A percentile compares a stretch with the other conserved stretches of the same genome.
Evolutionary conservation across 2,329 filamentous ascomycete genomes (phyloP).

Genomic region (Polytolypa hystricis): DNA sequence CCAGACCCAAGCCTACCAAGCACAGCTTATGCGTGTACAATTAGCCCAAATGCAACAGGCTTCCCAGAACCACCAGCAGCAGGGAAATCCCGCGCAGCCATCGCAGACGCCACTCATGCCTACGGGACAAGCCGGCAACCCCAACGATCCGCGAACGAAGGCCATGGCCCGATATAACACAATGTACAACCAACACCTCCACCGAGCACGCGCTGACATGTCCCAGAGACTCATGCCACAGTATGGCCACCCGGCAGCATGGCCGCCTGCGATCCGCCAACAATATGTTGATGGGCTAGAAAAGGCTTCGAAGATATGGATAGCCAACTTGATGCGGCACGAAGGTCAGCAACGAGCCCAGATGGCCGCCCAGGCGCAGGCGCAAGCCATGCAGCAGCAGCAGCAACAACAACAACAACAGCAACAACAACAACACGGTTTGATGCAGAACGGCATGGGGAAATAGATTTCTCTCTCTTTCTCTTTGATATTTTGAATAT

Average conservation of each 20-base stretch:
- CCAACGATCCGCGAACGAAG: slow-evolving; percentile 23
- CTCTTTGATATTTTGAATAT: slow-evolving; percentile 7
- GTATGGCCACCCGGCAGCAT: slow-evolving; percentile 29
- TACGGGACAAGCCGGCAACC: slow-evolving; percentile 28
- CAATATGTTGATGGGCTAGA: slow-evolving; percentile 28
- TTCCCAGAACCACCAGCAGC: slow-evolving; percentile 18
- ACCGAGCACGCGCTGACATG: slow-evolving; percentile 28
- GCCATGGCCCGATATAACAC: slow-evolving; percentile 21
- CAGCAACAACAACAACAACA: slow-evolving; percentile 29
- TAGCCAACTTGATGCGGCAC: slow-evolving; percentile 28
- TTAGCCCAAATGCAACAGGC: slow-evolving; percentile 25
- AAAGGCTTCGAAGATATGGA: slow-evolving; percentile 26
- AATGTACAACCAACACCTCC: slow-evolving; percentile 12
- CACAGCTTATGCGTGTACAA: slow-evolving; percentile 28
- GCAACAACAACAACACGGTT: slow-evolving; percentile 30
- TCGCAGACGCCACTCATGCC: slow-evolving; percentile 29
- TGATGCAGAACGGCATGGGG: slow-evolving; percentile 32
- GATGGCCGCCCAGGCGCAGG: slow-evolving; percentile 16
- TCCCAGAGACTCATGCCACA: slow-evolving; percentile 25
- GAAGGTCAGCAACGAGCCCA: slow-evolving; percentile 24
- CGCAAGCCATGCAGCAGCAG: slow-evolving; percentile 22
- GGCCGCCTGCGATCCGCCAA: slow-evolving; percentile 27
- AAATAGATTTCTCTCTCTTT: slow-evolving; percentile 17
- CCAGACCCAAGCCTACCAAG: slow-evolving; percentile 25
- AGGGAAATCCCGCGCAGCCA: slow-evolving; percentile 23